Evolutionary conservation across 2,329 filamentous ascomycete genomes (phyloP), one percentile per base, ranked within the genome.

Genomic region (Neobulgaria alba): DNA sequence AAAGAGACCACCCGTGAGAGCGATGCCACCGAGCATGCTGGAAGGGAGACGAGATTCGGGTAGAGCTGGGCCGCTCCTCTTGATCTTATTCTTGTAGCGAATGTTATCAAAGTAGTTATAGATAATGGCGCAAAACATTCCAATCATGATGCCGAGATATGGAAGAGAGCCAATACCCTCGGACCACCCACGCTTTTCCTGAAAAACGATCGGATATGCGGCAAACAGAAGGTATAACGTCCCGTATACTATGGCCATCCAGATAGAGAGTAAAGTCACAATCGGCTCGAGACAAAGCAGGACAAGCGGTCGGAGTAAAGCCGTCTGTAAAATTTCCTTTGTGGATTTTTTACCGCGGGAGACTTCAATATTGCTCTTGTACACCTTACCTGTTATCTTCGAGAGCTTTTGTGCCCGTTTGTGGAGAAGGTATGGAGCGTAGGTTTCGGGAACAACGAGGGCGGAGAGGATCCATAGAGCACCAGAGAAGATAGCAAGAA

Each of bases 61-160:
- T 57, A 48, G 53, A 12, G 7, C 7, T 7, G 7, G 23, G 37
- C 15, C 61, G 12, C 23, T 26, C 23, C 12, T 26, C 12, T 26
- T 26, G 7, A 12, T 7, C 12, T 26, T 26, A 12, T 7, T 12
- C 63, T 54, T 54, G 54, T 78, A 82, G 20, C 69, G 65, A 41
- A 64, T 67, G 59, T 80, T 79, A 51, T 77, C 71, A 49, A 61
- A 68, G 31, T 71, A 61, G 49, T 69, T 68, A 54, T 77, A 79
- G 2, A 57, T 51, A 2, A 84, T 69, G 1, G 76, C 76, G 5
- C 65, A 38, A 3, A 79, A 52, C 68, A 85, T 82, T 40, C 83
- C 82, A 19, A 83, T 71, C 7, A 75, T 71, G 7, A 87, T 72
- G 36, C 82, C 82, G n/a, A 85, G 57, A 60, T 85, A 87, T 1